phyloP scores from a whole-genome alignment of 2,329 filamentous ascomycete genomes.

The Cyanodermella asteris region DNA sequence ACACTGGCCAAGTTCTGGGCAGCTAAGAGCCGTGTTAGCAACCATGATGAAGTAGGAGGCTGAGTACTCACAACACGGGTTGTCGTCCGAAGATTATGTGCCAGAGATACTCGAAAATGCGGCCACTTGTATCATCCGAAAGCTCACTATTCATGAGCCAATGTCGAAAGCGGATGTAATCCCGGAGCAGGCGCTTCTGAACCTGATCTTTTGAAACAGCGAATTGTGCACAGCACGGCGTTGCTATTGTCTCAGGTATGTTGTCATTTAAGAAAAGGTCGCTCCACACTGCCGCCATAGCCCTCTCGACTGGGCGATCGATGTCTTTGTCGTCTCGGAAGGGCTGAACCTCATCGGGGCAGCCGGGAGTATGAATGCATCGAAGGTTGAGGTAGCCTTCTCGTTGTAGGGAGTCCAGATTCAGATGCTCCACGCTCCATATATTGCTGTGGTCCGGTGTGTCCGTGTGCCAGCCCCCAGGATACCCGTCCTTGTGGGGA shows the following conservation, averaged over 20 bases:
- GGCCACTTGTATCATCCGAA: constrained; percentile 31
- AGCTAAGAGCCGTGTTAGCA: too few species aligned
- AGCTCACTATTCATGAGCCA: constrained; percentile 36
- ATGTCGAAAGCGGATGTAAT: constrained; percentile 34
- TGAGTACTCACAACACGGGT: constrained; percentile 18
- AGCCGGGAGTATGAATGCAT: constrained; percentile 35
- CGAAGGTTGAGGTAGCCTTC: constrained; percentile 39
- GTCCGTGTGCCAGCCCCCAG: constrained; percentile 30
- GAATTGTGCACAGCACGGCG: constrained; percentile 44
- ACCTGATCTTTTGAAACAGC: constrained; percentile 37
- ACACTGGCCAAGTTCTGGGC: too few species aligned
- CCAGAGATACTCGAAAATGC: constrained; percentile 45
- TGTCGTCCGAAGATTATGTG: constrained; percentile 30
- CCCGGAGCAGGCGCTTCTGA: constrained; percentile 23
- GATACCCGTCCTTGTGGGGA: constrained; percentile 21
- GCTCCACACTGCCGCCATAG: constrained; percentile 24
- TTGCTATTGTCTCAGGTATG: constrained; percentile 28
- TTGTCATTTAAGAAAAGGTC: constrained; percentile 24
- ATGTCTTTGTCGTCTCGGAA: constrained; percentile 17
- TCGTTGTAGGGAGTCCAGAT: constrained; percentile 21
- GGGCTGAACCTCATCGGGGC: constrained; percentile 35
- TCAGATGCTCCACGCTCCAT: constrained; percentile 28
- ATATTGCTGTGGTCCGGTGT: constrained; percentile 36
- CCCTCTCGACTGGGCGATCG: constrained; percentile 23
- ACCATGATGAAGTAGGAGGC: too few species aligned